Evolutionary conservation across 139 green algal genomes (phyloP), one percentile per base, ranked within the genome.

Genomic region (Chlorella sp.): DNA sequence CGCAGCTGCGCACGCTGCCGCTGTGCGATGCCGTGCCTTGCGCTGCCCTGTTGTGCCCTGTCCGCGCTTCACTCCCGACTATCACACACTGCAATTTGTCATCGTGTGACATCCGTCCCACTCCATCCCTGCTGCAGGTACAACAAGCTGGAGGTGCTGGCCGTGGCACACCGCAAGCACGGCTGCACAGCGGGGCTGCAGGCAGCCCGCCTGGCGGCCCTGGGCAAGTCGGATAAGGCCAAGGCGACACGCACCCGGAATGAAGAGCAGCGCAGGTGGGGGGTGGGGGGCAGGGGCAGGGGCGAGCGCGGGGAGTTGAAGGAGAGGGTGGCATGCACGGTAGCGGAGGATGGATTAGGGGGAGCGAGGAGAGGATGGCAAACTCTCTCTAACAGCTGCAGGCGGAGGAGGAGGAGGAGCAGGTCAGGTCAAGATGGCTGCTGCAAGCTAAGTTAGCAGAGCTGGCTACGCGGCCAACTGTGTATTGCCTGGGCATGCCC

Each of bases 111-210:
- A 68, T 24, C 71, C 32, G 9, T 12, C 75, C n/a, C 18, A 37
- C 16, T 34, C 18, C 75, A 15, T 28, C 73, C 16, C 73, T 48
- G 4, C 75, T 78, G 77, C 78, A 84, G 79, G 79, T 85, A 68
- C 48, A 40, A 37, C 79, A 85, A 85, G 79, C 79, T 85, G 79
- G 42, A 85, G n/a, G 79, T 85, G 42, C 79, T 85, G 79, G 79
- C 79, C 26, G 32, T 85, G 14, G 79, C 79, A 48, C 79, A 85
- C 79, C 42, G 79, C 39, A 64, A 64, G 42, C 64, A 37, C 14
- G 79, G 79, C 48, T 40, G 30, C 42, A 19, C n/a, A 12, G 79
- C 30, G 0, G 79, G 57, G 26, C 42, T 85, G 79, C 15, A 66
- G 30, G 79, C 32, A 42, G 79, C 53, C 0, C 24, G 26, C 14